These are phyloP conservation scores for Coelastrella sp. DNA, from an alignment of 139 green algal genomes.

Conservation along the genomic window DNA sequence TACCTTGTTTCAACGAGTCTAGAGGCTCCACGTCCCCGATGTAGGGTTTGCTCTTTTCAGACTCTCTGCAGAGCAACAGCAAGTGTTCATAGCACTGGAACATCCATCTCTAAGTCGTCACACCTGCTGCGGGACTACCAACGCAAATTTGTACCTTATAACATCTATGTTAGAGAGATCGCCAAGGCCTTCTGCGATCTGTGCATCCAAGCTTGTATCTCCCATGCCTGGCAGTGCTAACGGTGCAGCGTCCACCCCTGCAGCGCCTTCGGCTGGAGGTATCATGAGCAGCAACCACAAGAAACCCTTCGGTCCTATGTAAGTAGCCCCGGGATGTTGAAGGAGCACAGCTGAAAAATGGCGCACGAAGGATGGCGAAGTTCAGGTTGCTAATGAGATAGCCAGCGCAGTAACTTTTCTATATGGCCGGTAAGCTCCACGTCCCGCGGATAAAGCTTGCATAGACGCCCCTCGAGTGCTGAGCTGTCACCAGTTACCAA, in stretches of 20 bases:
- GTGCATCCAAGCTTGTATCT: constrained; percentile 13
- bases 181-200: constrained; percentile 34
- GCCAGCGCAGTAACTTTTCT: too few species aligned
- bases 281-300: too few species aligned
- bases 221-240: neutral
- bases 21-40: constrained; percentile 67
- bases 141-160: constrained; percentile 6
- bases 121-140: neutral
- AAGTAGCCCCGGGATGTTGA: too few species aligned
- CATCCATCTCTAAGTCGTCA: neutral
- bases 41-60: constrained; percentile 55
- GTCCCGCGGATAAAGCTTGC: too few species aligned
- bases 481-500: too few species aligned
- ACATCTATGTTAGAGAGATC: constrained; percentile 42
- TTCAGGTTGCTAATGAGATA: too few species aligned
- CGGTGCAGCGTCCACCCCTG: neutral
- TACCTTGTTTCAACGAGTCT: constrained; percentile 60
- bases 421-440: too few species aligned
- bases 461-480: too few species aligned
- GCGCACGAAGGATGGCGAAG: too few species aligned
- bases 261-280: neutral
- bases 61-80: constrained; percentile 39
- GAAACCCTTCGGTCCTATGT: too few species aligned
- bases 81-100: too few species aligned
- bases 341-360: too few species aligned